Evolutionary conservation across 495 filamentous ascomycete genomes (phyloP).

Genomic region (Letharia columbiana): DNA sequence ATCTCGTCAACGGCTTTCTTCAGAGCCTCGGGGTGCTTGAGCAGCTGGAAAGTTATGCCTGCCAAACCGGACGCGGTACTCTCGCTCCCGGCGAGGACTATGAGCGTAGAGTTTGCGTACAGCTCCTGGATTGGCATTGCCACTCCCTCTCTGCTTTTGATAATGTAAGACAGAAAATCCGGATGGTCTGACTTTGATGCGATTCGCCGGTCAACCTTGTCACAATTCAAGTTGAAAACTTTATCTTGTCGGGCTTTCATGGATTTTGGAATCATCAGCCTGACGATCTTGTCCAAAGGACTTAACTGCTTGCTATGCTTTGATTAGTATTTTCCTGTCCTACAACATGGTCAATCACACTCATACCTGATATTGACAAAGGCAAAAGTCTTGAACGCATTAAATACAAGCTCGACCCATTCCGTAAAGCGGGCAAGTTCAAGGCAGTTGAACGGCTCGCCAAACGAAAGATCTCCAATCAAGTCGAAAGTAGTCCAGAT

Average conservation of each 20-base stretch:
- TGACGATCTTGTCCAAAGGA: slow-evolving; percentile 12
- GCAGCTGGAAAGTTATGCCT: slow-evolving; percentile 35
- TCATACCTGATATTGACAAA: slow-evolving; percentile 14
- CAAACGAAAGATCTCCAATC: slow-evolving; percentile 51
- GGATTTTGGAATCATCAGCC: slow-evolving; percentile 12
- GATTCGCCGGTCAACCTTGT: slow-evolving; percentile 11
- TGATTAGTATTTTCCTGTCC: not conserved
- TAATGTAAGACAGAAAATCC: slow-evolving; percentile 13
- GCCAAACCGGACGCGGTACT: slow-evolving; percentile 44
- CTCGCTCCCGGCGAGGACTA: slow-evolving; percentile 47
- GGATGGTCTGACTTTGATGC: slow-evolving; percentile 8
- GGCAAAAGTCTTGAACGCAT: slow-evolving; percentile 14
- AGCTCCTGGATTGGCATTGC: slow-evolving; percentile 33
- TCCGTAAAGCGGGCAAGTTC: slow-evolving; percentile 37
- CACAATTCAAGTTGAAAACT: slow-evolving; percentile 9
- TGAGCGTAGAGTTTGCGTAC: slow-evolving; percentile 33
- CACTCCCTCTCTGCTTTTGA: slow-evolving; percentile 22
- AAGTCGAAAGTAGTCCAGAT: slow-evolving; percentile 52
- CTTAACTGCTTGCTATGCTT: slow-evolving; percentile 9
- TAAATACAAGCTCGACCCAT: slow-evolving; percentile 12
- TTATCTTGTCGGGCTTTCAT: slow-evolving; percentile 13
- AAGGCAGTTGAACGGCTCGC: slow-evolving; percentile 47
- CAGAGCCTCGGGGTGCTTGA: slow-evolving; percentile 13
- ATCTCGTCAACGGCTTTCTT: slow-evolving; percentile 36
- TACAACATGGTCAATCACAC: not conserved